Evolutionary conservation across 2,329 filamentous ascomycete genomes (phyloP).

Genomic region (Cyclaneusma minus): DNA sequence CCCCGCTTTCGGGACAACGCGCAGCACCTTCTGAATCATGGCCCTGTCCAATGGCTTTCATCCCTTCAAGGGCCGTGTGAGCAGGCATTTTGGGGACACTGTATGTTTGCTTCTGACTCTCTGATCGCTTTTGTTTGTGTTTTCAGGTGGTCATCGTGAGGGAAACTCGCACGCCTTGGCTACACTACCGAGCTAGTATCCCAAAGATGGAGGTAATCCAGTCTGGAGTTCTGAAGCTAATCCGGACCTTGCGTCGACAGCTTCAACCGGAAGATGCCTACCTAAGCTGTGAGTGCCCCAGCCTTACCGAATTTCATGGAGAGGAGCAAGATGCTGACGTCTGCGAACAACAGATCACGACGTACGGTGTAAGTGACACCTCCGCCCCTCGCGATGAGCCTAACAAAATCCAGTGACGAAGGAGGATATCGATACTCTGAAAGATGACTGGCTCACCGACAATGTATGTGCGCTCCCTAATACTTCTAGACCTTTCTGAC

Average conservation of each 20-base stretch:
- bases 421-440: constrained; percentile 78
- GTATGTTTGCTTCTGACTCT: constrained; percentile 18
- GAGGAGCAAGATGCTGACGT: constrained; percentile 5
- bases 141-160: constrained; percentile 6
- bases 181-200: too few species aligned
- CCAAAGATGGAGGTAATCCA: constrained; percentile 9
- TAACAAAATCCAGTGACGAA: constrained; percentile 49
- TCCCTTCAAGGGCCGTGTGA: constrained; percentile 35
- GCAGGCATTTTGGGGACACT: constrained; percentile 32
- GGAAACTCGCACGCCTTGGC: too few species aligned
- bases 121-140: constrained; percentile 2
- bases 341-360: constrained; percentile 37
- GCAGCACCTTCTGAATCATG: constrained; percentile 8
- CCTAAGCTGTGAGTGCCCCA: constrained; percentile 44
- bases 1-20: not conserved
- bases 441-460: constrained; percentile 91
- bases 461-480: constrained; percentile 43
- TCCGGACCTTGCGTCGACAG: constrained; percentile 17
- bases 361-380: constrained; percentile 35
- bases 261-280: constrained; percentile 51
- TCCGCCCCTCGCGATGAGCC: constrained; percentile 17
- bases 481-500: constrained; percentile 13
- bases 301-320: not conserved
- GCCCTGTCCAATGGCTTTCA: constrained; percentile 26
- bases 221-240: constrained; percentile 5